Base-by-base conservation (phyloP, 2,329 filamentous ascomycete genomes). In the Pseudocercospora eumusae region DNA sequence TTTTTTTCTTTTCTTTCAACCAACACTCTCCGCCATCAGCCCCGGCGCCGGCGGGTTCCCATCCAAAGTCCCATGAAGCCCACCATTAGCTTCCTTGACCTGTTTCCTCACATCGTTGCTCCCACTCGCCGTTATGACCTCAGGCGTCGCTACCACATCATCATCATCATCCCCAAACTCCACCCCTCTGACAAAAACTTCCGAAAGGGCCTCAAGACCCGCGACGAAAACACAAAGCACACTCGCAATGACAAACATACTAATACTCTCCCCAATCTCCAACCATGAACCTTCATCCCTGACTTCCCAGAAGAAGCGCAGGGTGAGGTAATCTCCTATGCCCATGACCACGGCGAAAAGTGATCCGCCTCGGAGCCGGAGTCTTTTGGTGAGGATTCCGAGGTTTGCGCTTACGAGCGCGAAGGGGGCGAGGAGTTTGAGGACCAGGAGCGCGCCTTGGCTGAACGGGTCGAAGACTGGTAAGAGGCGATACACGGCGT, bases 251-350 rank as follows among this genome's bases (percentile, higher is more conserved):
- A 88, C 87, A 76, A 98, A 99, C 75, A 98, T 93, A 72, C 87
- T 96, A 68, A 99, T 99, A 3, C 92, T 97, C 27, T 92, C 96
- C 31, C 95, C 95, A 74, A 99, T 99, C 74, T 99, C 95, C 63
- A 99, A 79, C 95, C 95, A 99, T 21, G 90, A 95, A 0, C 95
- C 95, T 75, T 99, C 95, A 70, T 99, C 95, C 71, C 90, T 90
- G 50, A 99, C 95, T 70, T 96, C 91, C 87, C 91, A 99, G 79
- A 99, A 99, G 81, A 99, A 99, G 71, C 95, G 91, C 57, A 99
- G 82, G 3, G 95, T 98, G 74, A 98, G 83, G 55, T 96, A 86
- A 74, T 99, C 95, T 64, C 90, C 93, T 56, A 96, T 86, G 0
- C 90, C 90, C 86, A 97, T 96, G 56, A 96, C 92, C 1, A 93